Evolutionary conservation across 2,329 filamentous ascomycete genomes (phyloP).

Genomic region (Aspergillus pseudoglaucus): DNA sequence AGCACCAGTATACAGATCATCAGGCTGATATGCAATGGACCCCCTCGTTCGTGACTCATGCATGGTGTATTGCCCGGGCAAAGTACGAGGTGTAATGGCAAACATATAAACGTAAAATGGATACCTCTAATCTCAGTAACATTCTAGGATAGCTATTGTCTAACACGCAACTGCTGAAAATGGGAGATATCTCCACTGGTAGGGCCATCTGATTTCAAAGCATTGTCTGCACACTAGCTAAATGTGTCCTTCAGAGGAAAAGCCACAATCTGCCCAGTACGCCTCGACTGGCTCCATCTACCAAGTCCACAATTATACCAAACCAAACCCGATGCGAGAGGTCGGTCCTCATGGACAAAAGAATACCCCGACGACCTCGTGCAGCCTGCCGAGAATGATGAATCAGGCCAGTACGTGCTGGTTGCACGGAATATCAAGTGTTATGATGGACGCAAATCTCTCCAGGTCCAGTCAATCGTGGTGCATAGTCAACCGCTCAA

Average conservation of each 20-base stretch:
- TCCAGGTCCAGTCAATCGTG: slow-evolving; percentile 57
- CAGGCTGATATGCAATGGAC: no score
- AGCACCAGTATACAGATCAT: no score
- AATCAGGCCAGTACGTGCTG: slow-evolving; percentile 56
- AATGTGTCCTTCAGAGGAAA: neutral
- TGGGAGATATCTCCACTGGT: neutral
- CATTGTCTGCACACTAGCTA: neutral
- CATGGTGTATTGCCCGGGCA: no score
- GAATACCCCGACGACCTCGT: slow-evolving; percentile 50
- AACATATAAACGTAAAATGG: no score
- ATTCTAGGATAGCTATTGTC: no score
- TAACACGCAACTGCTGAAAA: neutral
- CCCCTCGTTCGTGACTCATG: no score
- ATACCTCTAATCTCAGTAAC: no score
- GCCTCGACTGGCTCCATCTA: slow-evolving; percentile 24
- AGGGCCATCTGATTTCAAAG: neutral
- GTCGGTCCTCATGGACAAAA: slow-evolving; percentile 50
- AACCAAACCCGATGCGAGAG: slow-evolving; percentile 46
- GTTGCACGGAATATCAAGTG: slow-evolving; percentile 54
- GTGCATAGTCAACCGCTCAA: slow-evolving; percentile 59
- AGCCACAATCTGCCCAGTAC: slow-evolving; percentile 5
- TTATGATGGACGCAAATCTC: slow-evolving; percentile 54
- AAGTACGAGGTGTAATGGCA: no score
- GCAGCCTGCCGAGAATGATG: slow-evolving; percentile 54
- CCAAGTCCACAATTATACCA: slow-evolving; percentile 45